A percentile compares a stretch with the other conserved stretches of the same genome.
phyloP scores from a whole-genome alignment of 495 filamentous ascomycete genomes.

The Aspergillus bridgeri region DNA sequence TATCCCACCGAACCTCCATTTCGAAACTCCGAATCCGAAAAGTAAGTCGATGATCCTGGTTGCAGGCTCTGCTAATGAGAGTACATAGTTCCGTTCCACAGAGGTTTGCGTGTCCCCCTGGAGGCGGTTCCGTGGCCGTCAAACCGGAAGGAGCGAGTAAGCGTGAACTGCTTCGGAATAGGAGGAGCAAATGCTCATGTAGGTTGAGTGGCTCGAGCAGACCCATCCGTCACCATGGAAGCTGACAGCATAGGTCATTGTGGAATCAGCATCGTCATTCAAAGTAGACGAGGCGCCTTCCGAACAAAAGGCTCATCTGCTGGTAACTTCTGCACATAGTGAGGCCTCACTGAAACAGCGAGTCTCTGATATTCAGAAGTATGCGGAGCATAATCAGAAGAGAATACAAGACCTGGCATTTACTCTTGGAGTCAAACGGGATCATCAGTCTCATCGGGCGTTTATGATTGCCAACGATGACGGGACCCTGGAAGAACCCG shows the following conservation, averaged over 20 bases:
- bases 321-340: conserved; percentile 13
- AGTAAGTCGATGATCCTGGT: background rate
- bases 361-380: conserved; percentile 6
- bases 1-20: conserved; percentile 35
- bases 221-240: background rate
- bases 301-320: background rate
- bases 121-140: conserved; percentile 28
- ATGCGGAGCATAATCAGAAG: conserved; percentile 10
- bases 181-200: conserved; percentile 31
- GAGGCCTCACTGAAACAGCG: conserved; percentile 10
- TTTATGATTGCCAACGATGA: background rate
- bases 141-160: conserved; percentile 15
- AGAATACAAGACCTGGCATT: conserved; percentile 15
- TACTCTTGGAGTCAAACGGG: conserved; percentile 23
- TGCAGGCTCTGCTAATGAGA: background rate
- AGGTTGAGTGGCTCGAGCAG: background rate
- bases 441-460: conserved; percentile 16
- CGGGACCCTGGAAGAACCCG: background rate
- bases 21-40: conserved; percentile 25
- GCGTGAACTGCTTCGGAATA: conserved; percentile 35
- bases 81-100: conserved; percentile 12
- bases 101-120: conserved; percentile 20
- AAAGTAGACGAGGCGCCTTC: background rate
- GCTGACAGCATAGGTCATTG: background rate
- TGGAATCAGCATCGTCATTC: conserved; percentile 3